Conservation (phyloP, 139 green algal species). For the Tetraselmis chui region DNA sequence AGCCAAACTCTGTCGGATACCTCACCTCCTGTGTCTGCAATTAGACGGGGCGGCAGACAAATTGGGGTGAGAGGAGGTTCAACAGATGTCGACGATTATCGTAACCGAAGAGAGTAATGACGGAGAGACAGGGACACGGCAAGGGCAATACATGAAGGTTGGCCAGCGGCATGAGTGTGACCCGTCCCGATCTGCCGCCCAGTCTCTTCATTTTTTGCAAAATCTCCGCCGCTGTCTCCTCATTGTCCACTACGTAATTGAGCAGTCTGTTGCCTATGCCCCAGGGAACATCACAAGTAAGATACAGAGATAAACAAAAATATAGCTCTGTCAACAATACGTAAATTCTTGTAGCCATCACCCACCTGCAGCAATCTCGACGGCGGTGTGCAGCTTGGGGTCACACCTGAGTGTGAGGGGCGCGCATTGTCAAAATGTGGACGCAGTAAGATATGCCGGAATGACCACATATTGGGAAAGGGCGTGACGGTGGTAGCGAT, state of each 20-base stretch:
- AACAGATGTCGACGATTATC: no score
- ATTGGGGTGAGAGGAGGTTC: no score
- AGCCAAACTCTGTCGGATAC: slow-evolving; percentile 49
- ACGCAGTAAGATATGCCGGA: no score
- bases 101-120: no score
- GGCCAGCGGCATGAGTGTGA: slow-evolving; percentile 90
- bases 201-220: slow-evolving; percentile 51
- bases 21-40: slow-evolving; percentile 7
- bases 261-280: slow-evolving; percentile 25
- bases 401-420: not conserved
- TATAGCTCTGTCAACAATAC: no score
- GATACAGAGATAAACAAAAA: no score
- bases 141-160: slow-evolving; percentile 12
- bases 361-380: slow-evolving; percentile 70
- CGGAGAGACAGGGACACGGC: not conserved
- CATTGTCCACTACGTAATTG: slow-evolving; percentile 78
- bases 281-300: no score
- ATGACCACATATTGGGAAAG: no score
- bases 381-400: slow-evolving; percentile 62
- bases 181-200: slow-evolving; percentile 51
- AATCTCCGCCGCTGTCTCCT: slow-evolving; percentile 50
- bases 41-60: no score
- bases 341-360: no score
- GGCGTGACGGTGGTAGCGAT: no score
- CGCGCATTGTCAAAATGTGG: not conserved